phyloP scores from a whole-genome alignment of 345 rosid genomes.

The Eucalyptus cladocalyx region DNA sequence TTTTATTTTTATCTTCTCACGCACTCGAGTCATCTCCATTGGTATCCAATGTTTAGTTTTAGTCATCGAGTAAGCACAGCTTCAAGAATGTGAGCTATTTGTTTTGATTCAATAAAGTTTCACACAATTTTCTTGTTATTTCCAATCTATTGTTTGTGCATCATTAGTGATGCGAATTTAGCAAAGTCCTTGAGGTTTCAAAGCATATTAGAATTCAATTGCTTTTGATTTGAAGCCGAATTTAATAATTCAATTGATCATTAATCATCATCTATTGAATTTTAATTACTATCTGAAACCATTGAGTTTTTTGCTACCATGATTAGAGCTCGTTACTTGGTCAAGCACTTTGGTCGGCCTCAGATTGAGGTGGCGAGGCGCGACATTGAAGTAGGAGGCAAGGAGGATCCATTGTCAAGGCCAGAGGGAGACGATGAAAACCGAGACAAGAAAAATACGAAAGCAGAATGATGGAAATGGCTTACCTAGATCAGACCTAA shows the following conservation, averaged over 20 bases:
- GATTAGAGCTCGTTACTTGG: not conserved
- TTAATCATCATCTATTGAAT: not conserved
- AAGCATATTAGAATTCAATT: no score
- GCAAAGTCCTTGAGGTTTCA: not conserved
- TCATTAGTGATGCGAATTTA: not conserved
- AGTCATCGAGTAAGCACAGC: not conserved
- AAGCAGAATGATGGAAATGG: not conserved
- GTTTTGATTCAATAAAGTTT: no score
- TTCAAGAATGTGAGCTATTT: not conserved
- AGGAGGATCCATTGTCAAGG: not conserved
- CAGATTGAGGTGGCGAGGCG: not conserved
- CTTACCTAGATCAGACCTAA: not conserved
- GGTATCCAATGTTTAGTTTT: not conserved
- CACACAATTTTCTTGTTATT: not conserved
- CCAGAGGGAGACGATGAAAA: no score
- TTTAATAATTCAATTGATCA: not conserved
- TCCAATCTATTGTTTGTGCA: not conserved
- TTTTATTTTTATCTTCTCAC: not conserved
- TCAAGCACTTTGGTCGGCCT: not conserved
- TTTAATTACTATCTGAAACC: not conserved
- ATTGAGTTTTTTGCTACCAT: not conserved
- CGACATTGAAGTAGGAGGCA: not conserved
- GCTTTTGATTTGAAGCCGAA: not conserved
- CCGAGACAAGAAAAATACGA: not conserved
- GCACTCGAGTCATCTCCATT: not conserved